phyloP scores from a whole-genome alignment of 192 early-diverging fungal genomes.

The Chytriomyces confervae region DNA sequence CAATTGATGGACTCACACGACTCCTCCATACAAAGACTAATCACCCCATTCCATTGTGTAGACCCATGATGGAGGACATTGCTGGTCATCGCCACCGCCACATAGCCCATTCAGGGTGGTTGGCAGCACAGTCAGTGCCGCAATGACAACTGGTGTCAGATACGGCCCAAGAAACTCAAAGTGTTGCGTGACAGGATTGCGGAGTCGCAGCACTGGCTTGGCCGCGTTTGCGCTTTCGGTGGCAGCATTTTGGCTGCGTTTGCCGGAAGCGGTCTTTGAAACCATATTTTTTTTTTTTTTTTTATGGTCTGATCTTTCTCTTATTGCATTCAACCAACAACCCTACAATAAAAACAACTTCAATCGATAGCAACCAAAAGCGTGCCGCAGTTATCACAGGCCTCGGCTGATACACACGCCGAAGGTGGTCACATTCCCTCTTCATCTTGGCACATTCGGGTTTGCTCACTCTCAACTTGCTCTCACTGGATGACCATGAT shows the following conservation, averaged over 20 bases:
- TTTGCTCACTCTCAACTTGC: too few species aligned
- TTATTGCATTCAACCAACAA: background rate
- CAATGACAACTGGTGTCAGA: constrained; percentile 36
- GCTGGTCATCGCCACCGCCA: background rate
- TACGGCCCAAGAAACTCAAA: constrained; percentile 80
- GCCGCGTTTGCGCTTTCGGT: background rate
- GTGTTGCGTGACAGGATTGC: constrained; percentile 54
- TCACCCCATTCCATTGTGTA: too few species aligned
- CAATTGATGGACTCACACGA: too few species aligned
- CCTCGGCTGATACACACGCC: too few species aligned
- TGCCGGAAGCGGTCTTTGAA: background rate
- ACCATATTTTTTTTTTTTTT: background rate
- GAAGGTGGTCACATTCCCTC: too few species aligned
- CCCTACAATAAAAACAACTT: too few species aligned
- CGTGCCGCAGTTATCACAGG: too few species aligned
- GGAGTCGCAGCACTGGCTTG: background rate
- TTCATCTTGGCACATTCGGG: too few species aligned
- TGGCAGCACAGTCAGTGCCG: constrained; percentile 24
- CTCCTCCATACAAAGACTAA: too few species aligned
- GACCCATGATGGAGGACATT: constrained; percentile 36
- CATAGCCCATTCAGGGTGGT: constrained; percentile 31
- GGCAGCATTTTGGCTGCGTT: background rate
- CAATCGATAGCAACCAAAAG: too few species aligned
- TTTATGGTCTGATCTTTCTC: background rate
- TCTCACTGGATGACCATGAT: too few species aligned